Conservation (phyloP, 2,329 filamentous ascomycete species). For the Zymoseptoria pseudotritici region DNA sequence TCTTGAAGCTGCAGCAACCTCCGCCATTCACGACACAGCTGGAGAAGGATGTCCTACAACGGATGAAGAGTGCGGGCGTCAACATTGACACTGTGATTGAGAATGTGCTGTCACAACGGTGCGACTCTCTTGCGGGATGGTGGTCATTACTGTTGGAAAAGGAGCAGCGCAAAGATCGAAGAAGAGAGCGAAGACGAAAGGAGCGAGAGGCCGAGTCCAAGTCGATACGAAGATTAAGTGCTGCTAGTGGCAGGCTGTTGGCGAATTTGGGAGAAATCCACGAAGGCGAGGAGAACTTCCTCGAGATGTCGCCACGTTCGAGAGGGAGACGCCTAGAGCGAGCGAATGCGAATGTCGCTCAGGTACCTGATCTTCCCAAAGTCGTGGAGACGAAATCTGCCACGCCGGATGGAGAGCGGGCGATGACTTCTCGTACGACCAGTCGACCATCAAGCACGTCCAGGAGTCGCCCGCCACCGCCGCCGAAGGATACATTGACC, state of each 20-base stretch:
- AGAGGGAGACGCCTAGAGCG: slow-evolving; percentile 73
- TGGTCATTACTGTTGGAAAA: slow-evolving; percentile 94
- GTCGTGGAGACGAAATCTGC: slow-evolving; percentile 57
- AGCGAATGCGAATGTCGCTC: slow-evolving; percentile 24
- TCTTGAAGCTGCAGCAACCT: slow-evolving; percentile 72
- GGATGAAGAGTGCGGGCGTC: slow-evolving; percentile 89
- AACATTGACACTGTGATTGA: slow-evolving; percentile 93
- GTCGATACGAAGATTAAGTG: slow-evolving; percentile 73
- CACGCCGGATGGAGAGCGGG: slow-evolving; percentile 39
- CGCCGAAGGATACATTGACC: slow-evolving; percentile 65
- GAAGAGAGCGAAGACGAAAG: slow-evolving; percentile 73
- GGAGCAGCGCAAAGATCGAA: slow-evolving; percentile 76
- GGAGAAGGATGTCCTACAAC: slow-evolving; percentile 83
- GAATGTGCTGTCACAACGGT: slow-evolving; percentile 81
- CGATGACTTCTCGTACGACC: slow-evolving; percentile 44
- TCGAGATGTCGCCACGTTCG: slow-evolving; percentile 54
- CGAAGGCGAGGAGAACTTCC: slow-evolving; percentile 54
- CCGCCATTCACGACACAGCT: slow-evolving; percentile 76
- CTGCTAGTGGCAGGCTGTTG: slow-evolving; percentile 77
- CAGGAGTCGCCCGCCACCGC: slow-evolving; percentile 67
- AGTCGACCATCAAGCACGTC: slow-evolving; percentile 70
- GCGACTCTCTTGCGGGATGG: slow-evolving; percentile 88
- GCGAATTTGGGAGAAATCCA: slow-evolving; percentile 72
- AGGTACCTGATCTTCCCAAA: slow-evolving; percentile 67
- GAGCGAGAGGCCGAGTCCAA: slow-evolving; percentile 78